phyloP scores from a whole-genome alignment of 1,139 yeast genomes.

The Blastobotrys capitulatus region DNA sequence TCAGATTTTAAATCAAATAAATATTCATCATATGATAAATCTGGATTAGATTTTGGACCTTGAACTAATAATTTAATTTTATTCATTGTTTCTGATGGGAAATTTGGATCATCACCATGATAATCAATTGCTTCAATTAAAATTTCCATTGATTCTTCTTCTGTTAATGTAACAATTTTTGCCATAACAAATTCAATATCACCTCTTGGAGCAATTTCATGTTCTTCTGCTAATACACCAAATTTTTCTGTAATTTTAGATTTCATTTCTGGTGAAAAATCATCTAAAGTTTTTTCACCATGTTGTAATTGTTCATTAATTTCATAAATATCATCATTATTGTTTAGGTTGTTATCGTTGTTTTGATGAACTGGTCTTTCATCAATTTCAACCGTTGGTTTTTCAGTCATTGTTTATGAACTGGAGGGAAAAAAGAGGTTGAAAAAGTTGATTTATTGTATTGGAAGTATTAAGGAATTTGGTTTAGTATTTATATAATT shows the following conservation, averaged over 20 bases:
- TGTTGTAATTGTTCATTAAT: background rate
- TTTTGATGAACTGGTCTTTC: background rate
- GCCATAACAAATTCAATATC: constrained; percentile 35
- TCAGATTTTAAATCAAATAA: constrained; percentile 27
- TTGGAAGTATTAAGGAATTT: no score
- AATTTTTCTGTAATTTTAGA: background rate
- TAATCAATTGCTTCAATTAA: constrained; percentile 38
- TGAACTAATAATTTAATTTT: constrained; percentile 28
- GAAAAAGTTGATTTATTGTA: no score
- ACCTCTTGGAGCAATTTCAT: constrained; percentile 8
- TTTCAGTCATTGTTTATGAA: background rate
- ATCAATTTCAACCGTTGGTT: background rate
- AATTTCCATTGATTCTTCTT: constrained; percentile 41
- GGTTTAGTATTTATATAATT: no score
- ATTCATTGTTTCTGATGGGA: constrained; percentile 38
- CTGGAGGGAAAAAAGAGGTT: no score
- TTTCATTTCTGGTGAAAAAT: constrained; percentile 4
- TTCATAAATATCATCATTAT: background rate
- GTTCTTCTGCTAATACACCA: constrained; percentile 3
- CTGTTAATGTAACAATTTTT: constrained; percentile 36
- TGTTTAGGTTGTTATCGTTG: background rate
- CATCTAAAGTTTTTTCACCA: background rate
- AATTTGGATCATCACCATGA: constrained; percentile 47
- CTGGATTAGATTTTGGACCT: constrained; percentile 18
- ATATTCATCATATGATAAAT: background rate